Conservation (phyloP, 1,284 basidiomycete species). For the Puccinia coronata region DNA sequence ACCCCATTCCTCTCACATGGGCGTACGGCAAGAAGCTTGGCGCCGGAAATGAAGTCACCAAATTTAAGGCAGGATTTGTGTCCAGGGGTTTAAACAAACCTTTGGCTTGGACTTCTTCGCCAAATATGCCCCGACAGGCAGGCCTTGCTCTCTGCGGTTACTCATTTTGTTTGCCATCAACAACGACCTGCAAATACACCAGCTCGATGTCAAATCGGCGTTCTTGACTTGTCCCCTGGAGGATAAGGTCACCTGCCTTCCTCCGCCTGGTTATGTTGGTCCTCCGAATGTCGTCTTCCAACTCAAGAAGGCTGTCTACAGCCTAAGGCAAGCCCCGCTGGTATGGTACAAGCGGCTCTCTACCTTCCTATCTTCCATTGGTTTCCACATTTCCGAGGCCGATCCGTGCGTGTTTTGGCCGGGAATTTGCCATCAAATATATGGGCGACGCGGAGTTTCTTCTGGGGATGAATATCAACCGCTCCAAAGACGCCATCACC, state of each 20-base stretch:
- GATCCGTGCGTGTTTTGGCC: constrained; percentile 16
- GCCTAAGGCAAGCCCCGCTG: too few species aligned
- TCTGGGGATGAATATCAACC: neutral
- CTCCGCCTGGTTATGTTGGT: neutral
- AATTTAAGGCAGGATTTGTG: too few species aligned
- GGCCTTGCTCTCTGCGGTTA: neutral
- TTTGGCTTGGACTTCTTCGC: neutral
- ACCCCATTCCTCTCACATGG: neutral
- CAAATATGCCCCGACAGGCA: neutral
- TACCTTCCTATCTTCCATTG: neutral
- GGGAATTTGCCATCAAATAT: neutral
- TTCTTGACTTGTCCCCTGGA: neutral
- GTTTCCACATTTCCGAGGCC: neutral
- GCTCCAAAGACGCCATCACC: too few species aligned
- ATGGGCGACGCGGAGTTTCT: neutral
- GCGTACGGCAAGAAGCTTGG: neutral
- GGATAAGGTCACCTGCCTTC: neutral
- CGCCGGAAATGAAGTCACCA: neutral
- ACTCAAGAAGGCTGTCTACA: neutral
- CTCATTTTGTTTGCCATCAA: neutral
- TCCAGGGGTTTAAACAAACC: neutral
- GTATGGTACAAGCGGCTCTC: too few species aligned
- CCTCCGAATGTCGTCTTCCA: neutral
- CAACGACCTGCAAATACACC: neutral
- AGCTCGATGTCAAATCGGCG: neutral